These are phyloP conservation scores for Pichia sp. DNA, from an alignment of 1,139 yeast species.

Conservation along the genomic window DNA sequence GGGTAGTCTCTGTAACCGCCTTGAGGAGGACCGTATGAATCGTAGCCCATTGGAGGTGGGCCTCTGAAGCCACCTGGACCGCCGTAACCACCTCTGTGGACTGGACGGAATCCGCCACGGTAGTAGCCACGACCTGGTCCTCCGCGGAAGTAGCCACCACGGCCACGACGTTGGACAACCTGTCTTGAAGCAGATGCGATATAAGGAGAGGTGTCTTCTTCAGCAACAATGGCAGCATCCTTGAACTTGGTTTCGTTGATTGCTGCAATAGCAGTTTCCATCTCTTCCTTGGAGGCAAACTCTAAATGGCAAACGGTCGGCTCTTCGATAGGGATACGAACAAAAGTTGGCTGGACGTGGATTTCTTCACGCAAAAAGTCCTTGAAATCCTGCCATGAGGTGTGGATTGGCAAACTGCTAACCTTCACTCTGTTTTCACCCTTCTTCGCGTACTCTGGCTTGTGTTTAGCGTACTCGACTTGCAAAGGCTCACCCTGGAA, in stretches of 20 bases:
- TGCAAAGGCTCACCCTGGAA: constrained; percentile 59
- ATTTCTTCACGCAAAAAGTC: constrained; percentile 72
- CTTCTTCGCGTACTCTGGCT: constrained; percentile 42
- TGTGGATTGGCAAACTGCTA: constrained; percentile 64
- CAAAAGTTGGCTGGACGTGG: constrained; percentile 62
- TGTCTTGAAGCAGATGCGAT: constrained; percentile 62
- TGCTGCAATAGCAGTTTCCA: constrained; percentile 62
- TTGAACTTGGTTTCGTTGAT: constrained; percentile 69
- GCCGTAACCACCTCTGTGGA: constrained; percentile 4
- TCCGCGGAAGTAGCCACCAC: constrained; percentile 28
- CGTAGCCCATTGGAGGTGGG: constrained; percentile 36
- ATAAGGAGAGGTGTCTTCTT: constrained; percentile 75
- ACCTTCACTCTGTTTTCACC: constrained; percentile 72
- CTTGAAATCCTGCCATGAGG: constrained; percentile 83
- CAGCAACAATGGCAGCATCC: constrained; percentile 62
- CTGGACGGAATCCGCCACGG: constrained; percentile 26
- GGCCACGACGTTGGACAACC: constrained; percentile 41
- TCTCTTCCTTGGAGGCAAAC: constrained; percentile 69
- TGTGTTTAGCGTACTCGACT: constrained; percentile 67
- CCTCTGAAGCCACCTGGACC: constrained; percentile 32
- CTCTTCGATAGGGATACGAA: constrained; percentile 66
- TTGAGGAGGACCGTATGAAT: constrained; percentile 28
- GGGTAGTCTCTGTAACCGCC: constrained; percentile 30
- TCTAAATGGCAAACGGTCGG: constrained; percentile 70
- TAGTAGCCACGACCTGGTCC: constrained; percentile 38